A percentile compares a stretch with the other conserved stretches of the same genome.
These are phyloP conservation scores for Cicer arietinum DNA, from an alignment of 306 rosid genomes.

Conservation along the genomic window DNA sequence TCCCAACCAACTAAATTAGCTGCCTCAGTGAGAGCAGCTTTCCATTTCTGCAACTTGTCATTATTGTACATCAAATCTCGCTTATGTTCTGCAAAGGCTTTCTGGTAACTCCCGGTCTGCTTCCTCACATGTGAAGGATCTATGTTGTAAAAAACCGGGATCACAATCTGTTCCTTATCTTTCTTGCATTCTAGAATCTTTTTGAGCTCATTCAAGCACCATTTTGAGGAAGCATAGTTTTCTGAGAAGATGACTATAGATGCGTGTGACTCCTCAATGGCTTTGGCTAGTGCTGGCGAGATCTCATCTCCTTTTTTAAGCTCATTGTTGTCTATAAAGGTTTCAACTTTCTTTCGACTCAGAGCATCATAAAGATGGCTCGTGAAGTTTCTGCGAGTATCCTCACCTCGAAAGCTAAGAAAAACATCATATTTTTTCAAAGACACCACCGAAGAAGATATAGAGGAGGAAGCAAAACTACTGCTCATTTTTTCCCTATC, in stretches of 20 bases:
- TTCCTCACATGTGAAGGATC: constrained; percentile 15
- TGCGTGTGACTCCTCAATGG: not conserved
- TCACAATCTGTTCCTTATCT: not conserved
- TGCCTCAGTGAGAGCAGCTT: not conserved
- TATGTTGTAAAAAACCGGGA: not conserved
- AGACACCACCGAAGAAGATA: not conserved
- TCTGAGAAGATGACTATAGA: not conserved
- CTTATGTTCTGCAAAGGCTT: not conserved
- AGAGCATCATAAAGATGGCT: constrained; percentile 7
- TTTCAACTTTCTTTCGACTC: not conserved
- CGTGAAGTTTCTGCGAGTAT: not conserved
- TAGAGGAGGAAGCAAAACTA: not conserved
- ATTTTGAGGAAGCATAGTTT: not conserved
- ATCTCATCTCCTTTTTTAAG: not conserved
- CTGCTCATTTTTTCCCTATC: not conserved
- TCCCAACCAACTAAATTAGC: not conserved
- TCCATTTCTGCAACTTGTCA: not conserved
- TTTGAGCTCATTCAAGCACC: not conserved
- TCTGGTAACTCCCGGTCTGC: not conserved
- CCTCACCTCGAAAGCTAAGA: constrained; percentile 13
- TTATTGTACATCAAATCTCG: not conserved
- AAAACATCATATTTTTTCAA: not conserved
- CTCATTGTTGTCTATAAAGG: not conserved
- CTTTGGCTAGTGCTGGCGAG: not conserved
- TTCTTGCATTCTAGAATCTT: not conserved